Base-by-base conservation (phyloP, 108 stramenopile species). In the Ochromonas danica region DNA sequence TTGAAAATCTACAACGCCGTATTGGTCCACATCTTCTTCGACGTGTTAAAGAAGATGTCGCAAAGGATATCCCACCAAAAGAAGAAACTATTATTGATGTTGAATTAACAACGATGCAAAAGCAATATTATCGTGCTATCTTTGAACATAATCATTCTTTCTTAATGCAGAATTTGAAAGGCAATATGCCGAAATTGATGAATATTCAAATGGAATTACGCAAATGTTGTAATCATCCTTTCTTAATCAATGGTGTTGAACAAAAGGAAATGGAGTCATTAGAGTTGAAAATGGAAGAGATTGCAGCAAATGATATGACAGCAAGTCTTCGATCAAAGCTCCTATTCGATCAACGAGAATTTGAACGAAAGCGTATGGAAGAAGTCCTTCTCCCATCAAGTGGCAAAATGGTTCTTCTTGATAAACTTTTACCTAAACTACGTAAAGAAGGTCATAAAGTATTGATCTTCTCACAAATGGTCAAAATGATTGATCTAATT, bases 141-240 rank as follows among this genome's bases (percentile, higher is more conserved):
- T 95, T 95, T 80, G 94, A 97, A 84, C 92, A 93, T 70, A 99
- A 99, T 84, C 95, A 94, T 81, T 87, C 92, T 36, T 94, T 96
- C 71, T 89, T 99, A 79, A 25, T 75, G 72, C 72, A 75, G 72
- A 75, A 45, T 43, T 79, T 78, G 60, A 80, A 82, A 1, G 85
- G 83, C 22, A 89, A 62, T 61, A 90, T 92, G 33, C 96, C 94
- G 33, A 94, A 93, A 79, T 88, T 99, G 61, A 95, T 95, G 94
- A 99, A 99, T 84, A 94, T 99, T 61, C 96, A 97, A 77, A 99
- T 97, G 96, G 96, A 99, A 80, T 88, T 99, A 41, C 90, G 98
- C 61, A 99, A 99, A 87, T 94, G 93, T 82, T 98, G 97, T 90
- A 99, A 99, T 87, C 98, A 99, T 85, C 98, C 98, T 31, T 97